Evolutionary conservation across 2,329 filamentous ascomycete genomes (phyloP), one percentile per base, ranked within the genome.

Genomic region (Penicillium freii): DNA sequence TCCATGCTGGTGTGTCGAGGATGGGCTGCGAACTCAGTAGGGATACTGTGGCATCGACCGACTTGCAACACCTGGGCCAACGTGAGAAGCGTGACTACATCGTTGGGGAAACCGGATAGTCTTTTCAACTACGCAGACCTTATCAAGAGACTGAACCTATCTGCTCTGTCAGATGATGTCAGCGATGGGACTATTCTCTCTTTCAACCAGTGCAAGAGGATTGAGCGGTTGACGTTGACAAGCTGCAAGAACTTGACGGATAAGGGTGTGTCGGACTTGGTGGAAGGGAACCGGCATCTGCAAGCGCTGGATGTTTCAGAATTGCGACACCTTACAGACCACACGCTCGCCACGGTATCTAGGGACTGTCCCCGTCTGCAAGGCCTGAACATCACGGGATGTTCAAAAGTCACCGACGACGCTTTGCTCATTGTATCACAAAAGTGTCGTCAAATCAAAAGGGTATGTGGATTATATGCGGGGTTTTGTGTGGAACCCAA

Each of bases 1-100:
- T 95, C 90, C 76, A 92, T 97, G 90, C 81, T 94, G 63, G 92
- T 96, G n/a, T 97, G 88, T 70, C 92, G 92, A 75, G 86, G 88
- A 61, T 99, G 94, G 94, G 90, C 94, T 29, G 83, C 89, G 62
- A 97, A 97, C 71, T 88, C 90, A 51, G 94, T 97, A 65, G 93
- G 94, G 62, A 83, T 96, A 63, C 82, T 99, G 23, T 99, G 94
- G 94, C 92, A 97, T 74, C 85, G 94, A 39, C 94, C 94, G 1
- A 87, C 91, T 29, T 97, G 94, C 78, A 92, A 89, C 68, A 91
- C 87, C 66, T 97, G 91, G 89, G 77, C 82, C 13, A 92, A 92
- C 71, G 86, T 97, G 67, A 81, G 86, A 68, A 88, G 80, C 64
- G 94, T 99, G 64, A 92, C 92, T 70, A 81, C 83, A 57, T 92